phyloP scores from a whole-genome alignment of 768 basidiomycete genomes.

The Leccinum subgranulosum region DNA sequence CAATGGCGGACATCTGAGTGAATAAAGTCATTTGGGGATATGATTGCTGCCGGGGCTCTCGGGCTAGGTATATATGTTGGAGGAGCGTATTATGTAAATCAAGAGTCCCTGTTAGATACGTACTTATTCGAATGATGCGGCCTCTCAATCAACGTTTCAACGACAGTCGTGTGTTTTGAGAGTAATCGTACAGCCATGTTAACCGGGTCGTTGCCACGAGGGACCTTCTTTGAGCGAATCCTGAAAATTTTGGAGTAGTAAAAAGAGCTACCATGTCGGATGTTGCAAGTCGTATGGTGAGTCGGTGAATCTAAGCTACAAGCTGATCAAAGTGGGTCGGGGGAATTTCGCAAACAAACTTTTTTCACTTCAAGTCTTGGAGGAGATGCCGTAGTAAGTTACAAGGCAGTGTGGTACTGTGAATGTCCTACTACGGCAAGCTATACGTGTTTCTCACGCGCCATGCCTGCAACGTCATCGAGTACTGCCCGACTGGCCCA shows the following conservation, averaged over 20 bases:
- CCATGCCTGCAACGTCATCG: slow-evolving; percentile 11
- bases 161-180: too few relatives aligned
- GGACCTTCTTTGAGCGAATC: neutral
- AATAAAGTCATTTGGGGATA: neutral
- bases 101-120: neutral
- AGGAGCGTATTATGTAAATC: neutral
- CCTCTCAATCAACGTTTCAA: too few relatives aligned
- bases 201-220: neutral
- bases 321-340: too few relatives aligned
- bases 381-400: too few relatives aligned
- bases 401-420: too few relatives aligned
- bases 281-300: too few relatives aligned
- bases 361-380: too few relatives aligned
- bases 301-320: too few relatives aligned
- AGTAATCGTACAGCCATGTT: neutral
- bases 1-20: neutral
- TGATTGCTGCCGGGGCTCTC: too few relatives aligned
- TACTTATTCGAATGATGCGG: neutral
- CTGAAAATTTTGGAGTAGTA: neutral
- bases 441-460: slow-evolving; percentile 18
- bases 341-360: too few relatives aligned
- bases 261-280: neutral
- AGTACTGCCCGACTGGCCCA: slow-evolving; percentile 7
- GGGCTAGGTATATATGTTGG: neutral
- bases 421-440: too few relatives aligned